Evolutionary conservation across 2,329 filamentous ascomycete genomes (phyloP), one percentile per base, ranked within the genome.

Genomic region (Tricladium varicosporioides): DNA sequence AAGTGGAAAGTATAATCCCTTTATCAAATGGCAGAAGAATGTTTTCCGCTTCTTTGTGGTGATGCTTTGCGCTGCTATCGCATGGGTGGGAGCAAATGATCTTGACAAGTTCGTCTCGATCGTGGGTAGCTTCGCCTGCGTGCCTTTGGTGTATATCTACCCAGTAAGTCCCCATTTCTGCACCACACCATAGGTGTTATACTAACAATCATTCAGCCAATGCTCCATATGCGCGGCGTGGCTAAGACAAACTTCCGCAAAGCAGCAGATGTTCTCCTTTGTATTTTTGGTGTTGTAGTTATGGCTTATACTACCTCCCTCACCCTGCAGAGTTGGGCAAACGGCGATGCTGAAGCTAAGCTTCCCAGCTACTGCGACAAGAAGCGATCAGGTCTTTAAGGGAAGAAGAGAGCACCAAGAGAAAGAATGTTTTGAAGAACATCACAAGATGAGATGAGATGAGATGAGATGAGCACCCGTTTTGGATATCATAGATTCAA

Each of bases 11-110:
- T 96, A 97, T 76, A 97, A 97, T 71, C 92, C 92, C 0, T 94
- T 91, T 70, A 96, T 99, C 79, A 99, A 99, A 78, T 99, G 94
- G 94, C 90, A 97, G 80, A 99, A 99, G 85, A 99, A 99, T 67
- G 78, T 88, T 33, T 99, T 96, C 78, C 88, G 94, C 54, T 99
- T 97, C 79, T 87, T 93, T 70, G 85, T 97, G 61, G 94, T 97
- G 51, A 83, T 90, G 68, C 74, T 94, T 19, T 97, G 94, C 69
- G 89, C 92, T 0, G 75, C 86, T 57, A 88, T 99, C 63, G 93
- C 93, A 1, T 99, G 92, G 91, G 86, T 87, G 46, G 94, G 94
- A 60, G 93, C 94, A 2, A 89, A 91, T 64, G 88, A 97, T 74
- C 77, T 99, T 54, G 94, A 99, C 77, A 97, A 97, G 74, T 99